Percentiles rank a stretch among this genome's conserved stretches.
phyloP scores from a whole-genome alignment of 495 filamentous ascomycete species.

The Neurospora sp. region DNA sequence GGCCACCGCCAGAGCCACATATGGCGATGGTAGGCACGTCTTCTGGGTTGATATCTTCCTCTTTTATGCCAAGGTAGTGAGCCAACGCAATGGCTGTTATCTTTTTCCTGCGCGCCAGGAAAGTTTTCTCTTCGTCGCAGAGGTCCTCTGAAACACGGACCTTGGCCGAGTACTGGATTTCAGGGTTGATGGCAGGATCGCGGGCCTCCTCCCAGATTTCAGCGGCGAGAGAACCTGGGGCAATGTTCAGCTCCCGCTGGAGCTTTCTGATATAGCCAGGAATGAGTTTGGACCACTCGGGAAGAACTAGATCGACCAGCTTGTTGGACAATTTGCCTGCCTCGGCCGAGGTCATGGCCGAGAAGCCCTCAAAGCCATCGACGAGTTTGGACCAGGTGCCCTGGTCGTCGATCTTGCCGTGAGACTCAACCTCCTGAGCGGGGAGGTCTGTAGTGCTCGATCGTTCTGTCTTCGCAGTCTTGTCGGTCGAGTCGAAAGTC shows the following conservation, averaged over 20 bases:
- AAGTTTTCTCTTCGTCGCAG: slow-evolving; percentile 72
- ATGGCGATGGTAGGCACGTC: slow-evolving; percentile 89
- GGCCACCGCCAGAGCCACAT: slow-evolving; percentile 85
- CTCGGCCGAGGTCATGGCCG: slow-evolving; percentile 40
- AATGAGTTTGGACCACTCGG: slow-evolving; percentile 69
- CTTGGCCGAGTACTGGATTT: slow-evolving; percentile 66
- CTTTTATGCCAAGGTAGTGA: slow-evolving; percentile 66
- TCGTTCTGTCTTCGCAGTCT: neutral
- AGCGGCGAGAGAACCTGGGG: slow-evolving; percentile 75
- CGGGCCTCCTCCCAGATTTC: slow-evolving; percentile 90
- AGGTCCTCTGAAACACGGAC: slow-evolving; percentile 78
- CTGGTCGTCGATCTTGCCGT: slow-evolving; percentile 4
- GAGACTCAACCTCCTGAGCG: slow-evolving; percentile 4
- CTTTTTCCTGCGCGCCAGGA: slow-evolving; percentile 52
- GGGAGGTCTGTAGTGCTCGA: neutral
- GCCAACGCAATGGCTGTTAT: slow-evolving; percentile 63
- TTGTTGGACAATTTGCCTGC: slow-evolving; percentile 53
- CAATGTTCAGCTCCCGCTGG: slow-evolving; percentile 76
- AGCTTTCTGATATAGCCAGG: slow-evolving; percentile 75
- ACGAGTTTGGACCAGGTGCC: slow-evolving; percentile 53
- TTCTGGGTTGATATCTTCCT: slow-evolving; percentile 75
- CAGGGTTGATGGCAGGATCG: slow-evolving; percentile 72
- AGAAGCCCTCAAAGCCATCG: slow-evolving; percentile 48
- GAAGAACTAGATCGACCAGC: slow-evolving; percentile 60
- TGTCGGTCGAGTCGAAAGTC: slow-evolving; percentile 11